Base-by-base conservation (phyloP, 2,329 filamentous ascomycete species). In the Hypoxylon sp. region DNA sequence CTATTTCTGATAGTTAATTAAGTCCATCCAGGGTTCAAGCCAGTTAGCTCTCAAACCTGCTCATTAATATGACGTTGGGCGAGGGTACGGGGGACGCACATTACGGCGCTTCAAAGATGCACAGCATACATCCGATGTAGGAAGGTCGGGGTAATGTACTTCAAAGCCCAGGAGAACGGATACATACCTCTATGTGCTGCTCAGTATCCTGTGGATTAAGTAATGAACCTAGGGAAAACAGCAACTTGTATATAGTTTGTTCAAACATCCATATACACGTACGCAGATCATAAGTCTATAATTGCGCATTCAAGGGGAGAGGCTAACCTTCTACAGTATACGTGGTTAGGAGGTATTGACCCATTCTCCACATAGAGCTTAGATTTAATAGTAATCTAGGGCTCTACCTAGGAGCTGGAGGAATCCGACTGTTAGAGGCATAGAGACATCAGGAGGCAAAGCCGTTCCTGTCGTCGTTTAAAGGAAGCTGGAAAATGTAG, bases 81-180 rank as follows among this genome's bases (percentile, higher is more conserved):
- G n/a, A 42, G n/a, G 19, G 13, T 31, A 9, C 37, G 5, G 33
- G 62, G 26, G 44, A 13, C 44, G 53, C 19, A 44, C n/a, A 39
- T 29, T 29, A 42, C 24, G 42, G 24, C 37, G 42, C 53, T n/a
- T 42, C 33, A 10, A 42, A 35, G 22, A 35, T n/a, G 37, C 47
- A 44, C 31, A 35, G 22, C 22, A 5, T 35, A 37, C 3, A 54
- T 58, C 54, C 52, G 39, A 52, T 44, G 48, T 22, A 44, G 61
- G 47, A 29, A 58, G 54, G 46, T 57, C 53, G 52, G 51, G 35
- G 26, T 14, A 56, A 56, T 50, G 29, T 37, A 53, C 47, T 22
- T 42, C 19, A 5, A 26, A 53, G 17, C 13, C 35, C 39, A 46
- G 22, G 9, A 29, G 26, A 11, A 33, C 24, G 48, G 48, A 46